Evolutionary conservation across 1,284 basidiomycete species (phyloP), one percentile per base, ranked within the genome.

Genomic region (Microbotryomycetes sp.): DNA sequence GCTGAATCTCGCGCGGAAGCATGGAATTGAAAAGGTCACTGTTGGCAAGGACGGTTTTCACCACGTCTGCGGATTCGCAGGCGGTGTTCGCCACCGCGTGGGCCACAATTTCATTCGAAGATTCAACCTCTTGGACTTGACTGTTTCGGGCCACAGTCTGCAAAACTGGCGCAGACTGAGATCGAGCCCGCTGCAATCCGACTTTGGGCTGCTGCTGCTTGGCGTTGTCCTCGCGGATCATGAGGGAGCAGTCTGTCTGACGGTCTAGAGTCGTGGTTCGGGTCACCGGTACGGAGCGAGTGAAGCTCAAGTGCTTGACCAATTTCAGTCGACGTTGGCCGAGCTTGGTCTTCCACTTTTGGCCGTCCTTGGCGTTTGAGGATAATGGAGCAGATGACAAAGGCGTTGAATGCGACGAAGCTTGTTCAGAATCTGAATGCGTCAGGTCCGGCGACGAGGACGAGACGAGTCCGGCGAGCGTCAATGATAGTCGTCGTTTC

Each of bases 1-100:
- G 72, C 68, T 81, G 84, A 54, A 92, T 74, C 73, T 93, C 91
- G 56, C 79, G 81, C 1, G 90, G 89, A 5, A 92, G 78, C 56
- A 79, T 73, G 45, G 81, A 79, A 66, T 68, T 66, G 53, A 77
- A 76, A 30, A 26, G 5, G 35, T 62, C 54, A 15, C 30, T 26
- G 6, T 18, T 15, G 27, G 45, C 5, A 13, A 45, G 31, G 1
- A 35, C 24, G 27, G n/a, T n/a, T n/a, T n/a, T n/a, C n/a, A n/a
- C n/a, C n/a, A n/a, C n/a, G n/a, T n/a, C n/a, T n/a, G n/a, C n/a
- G n/a, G n/a, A n/a, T n/a, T n/a, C n/a, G n/a, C n/a, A n/a, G n/a
- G n/a, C n/a, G n/a, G n/a, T n/a, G n/a, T n/a, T n/a, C n/a, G n/a
- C n/a, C n/a, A n/a, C n/a, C n/a, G n/a, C n/a, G n/a, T n/a, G n/a